Base-by-base conservation (phyloP, 1,139 yeast species). In the Blastobotrys apis region DNA sequence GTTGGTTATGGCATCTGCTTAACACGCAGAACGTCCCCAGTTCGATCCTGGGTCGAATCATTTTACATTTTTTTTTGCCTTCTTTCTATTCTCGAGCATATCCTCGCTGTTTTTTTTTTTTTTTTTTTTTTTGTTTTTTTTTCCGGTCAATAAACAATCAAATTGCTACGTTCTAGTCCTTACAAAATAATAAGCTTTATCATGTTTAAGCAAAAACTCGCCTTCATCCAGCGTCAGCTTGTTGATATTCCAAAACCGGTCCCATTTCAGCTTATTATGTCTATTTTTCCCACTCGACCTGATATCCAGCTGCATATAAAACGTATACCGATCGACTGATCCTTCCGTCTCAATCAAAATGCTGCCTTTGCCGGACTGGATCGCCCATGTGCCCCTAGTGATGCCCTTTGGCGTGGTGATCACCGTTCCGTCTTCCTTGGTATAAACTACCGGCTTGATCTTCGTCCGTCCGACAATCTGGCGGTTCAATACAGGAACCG, bases 11-110 rank as follows among this genome's bases (percentile, higher is more conserved):
- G 94, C 95, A 83, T 83, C 90, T 85, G 95, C 95, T 84, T 86
- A 84, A 86, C 95, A 86, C 95, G 95, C 95, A 84, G 90, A 84
- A 85, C 90, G 95, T 87, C 95, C 95, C 95, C 96, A 85, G 95
- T 87, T 87, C 96, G 95, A 87, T 84, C 95, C 96, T 86, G 96
- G 95, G 95, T 87, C 83, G 79, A 84, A 84, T 84, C 95, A 86
- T 12, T 10, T 5, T 31, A 32, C 37, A 23, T n/a, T n/a, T n/a
- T n/a, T n/a, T n/a, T n/a, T n/a, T n/a, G n/a, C n/a, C n/a, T n/a
- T n/a, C n/a, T n/a, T n/a, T n/a, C n/a, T n/a, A n/a, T n/a, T n/a
- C n/a, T n/a, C n/a, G n/a, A n/a, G n/a, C n/a, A n/a, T n/a, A n/a
- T n/a, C n/a, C n/a, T n/a, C n/a, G n/a, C n/a, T n/a, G n/a, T n/a